Percentiles rank a stretch among this genome's conserved stretches.
These are phyloP conservation scores for Kazachstania kunashirensis DNA, from an alignment of 805 yeast species.

Conservation along the genomic window DNA sequence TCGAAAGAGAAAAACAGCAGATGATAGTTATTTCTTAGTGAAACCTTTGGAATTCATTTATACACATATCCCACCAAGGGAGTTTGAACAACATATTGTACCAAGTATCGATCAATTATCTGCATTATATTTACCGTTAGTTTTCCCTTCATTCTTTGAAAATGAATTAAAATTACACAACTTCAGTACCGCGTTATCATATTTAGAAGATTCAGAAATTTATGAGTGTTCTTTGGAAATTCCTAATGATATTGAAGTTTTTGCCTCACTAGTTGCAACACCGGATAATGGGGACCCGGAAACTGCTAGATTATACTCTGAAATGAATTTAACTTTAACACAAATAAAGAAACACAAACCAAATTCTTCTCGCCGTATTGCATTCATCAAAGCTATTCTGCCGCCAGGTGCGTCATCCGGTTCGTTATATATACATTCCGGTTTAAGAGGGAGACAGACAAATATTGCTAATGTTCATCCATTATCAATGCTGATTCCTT, in stretches of 20 bases:
- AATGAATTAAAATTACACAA: conserved; percentile 50
- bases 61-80: conserved; percentile 77
- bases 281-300: conserved; percentile 27
- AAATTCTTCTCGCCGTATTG: conserved; percentile 42
- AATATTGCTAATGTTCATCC: conserved; percentile 54
- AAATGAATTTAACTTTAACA: conserved; percentile 49
- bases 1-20: conserved; percentile 25
- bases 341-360: conserved; percentile 64
- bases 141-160: conserved; percentile 70
- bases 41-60: conserved; percentile 68
- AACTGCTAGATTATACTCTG: conserved; percentile 9
- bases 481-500: conserved; percentile 62
- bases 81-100: conserved; percentile 71
- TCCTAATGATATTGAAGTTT: conserved; percentile 61
- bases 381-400: conserved; percentile 69
- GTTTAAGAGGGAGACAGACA: conserved; percentile 49
- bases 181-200: conserved; percentile 69
- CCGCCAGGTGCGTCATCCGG: conserved; percentile 67
- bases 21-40: conserved; percentile 61
- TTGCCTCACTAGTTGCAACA: conserved; percentile 45
- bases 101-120: conserved; percentile 76
- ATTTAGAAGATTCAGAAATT: conserved; percentile 64
- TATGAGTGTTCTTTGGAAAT: conserved; percentile 68
- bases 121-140: conserved; percentile 73
- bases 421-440: conserved; percentile 64